Percentiles rank a stretch among this genome's conserved stretches.
Conservation (phyloP, 306 rosid species). For the Cotoneaster glaucophyllus region DNA sequence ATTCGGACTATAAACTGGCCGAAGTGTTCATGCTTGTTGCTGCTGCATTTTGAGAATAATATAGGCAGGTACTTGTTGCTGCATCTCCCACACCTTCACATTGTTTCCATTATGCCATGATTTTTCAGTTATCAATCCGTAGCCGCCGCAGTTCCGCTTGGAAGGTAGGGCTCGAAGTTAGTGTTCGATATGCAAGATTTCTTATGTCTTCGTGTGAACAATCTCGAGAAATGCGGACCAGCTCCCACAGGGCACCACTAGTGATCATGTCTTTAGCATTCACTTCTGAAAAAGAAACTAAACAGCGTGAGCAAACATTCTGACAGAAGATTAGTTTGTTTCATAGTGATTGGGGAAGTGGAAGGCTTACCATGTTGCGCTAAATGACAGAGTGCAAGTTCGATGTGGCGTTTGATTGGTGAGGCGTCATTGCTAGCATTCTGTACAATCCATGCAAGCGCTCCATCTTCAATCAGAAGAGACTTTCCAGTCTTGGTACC, state of each 20-base stretch:
- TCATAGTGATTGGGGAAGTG: neutral
- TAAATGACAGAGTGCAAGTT: constrained; percentile 94
- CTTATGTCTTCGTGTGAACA: constrained; percentile 92
- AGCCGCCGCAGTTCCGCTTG: constrained; percentile 81
- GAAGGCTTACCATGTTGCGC: constrained; percentile 79
- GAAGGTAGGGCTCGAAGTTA: constrained; percentile 72
- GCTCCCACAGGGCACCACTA: constrained; percentile 94
- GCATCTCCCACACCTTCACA: constrained; percentile 9
- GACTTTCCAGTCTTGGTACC: constrained; percentile 82
- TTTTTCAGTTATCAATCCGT: constrained; percentile 39
- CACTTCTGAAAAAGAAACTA: constrained; percentile 49
- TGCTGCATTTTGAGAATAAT: neutral
- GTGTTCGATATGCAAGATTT: constrained; percentile 82
- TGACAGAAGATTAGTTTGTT: constrained; percentile 5
- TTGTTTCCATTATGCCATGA: neutral
- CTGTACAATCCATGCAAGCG: constrained; percentile 94
- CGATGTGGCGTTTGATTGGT: constrained; percentile 81
- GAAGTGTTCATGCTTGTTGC: neutral
- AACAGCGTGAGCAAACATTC: constrained; percentile 14
- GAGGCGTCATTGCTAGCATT: constrained; percentile 91
- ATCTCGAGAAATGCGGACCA: constrained; percentile 80
- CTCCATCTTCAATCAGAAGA: constrained; percentile 89
- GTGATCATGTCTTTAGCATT: constrained; percentile 88
- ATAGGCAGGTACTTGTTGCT: neutral
- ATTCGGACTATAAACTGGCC: constrained; percentile 6